Evolutionary conservation across 2,329 filamentous ascomycete species (phyloP).

Genomic region (Lithohypha guttulata): DNA sequence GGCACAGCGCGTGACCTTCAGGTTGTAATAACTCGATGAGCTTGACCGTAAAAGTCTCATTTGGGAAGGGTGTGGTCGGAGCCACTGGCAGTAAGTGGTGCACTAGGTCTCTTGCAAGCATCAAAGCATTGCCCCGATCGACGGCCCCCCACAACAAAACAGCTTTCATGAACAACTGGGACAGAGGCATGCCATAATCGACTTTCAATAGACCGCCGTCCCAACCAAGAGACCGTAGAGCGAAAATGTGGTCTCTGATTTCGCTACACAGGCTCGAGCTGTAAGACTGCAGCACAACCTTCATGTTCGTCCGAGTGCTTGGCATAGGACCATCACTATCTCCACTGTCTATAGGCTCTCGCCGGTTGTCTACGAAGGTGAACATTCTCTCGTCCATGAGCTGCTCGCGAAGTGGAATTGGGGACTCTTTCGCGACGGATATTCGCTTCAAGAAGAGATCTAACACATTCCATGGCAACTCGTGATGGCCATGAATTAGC

Average conservation of each 20-base stretch:
- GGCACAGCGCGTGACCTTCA: background rate
- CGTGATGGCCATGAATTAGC: constrained; percentile 13
- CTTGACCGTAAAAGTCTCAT: background rate
- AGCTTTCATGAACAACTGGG: background rate
- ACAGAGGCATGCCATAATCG: background rate
- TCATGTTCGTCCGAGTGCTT: background rate
- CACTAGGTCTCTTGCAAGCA: background rate
- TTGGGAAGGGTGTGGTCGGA: background rate
- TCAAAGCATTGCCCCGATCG: background rate
- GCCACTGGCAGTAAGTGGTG: background rate
- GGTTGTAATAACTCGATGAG: background rate
- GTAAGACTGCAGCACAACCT: background rate
- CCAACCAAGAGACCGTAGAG: background rate
- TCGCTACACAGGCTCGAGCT: background rate
- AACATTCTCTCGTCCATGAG: background rate
- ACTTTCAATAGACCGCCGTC: background rate
- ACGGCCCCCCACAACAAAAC: background rate
- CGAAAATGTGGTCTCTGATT: background rate
- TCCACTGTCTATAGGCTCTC: background rate
- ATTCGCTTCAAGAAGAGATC: background rate
- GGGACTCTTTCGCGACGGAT: background rate
- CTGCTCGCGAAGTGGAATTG: background rate
- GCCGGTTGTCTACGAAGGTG: background rate
- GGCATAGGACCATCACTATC: too few relatives aligned
- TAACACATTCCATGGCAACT: background rate